Base-by-base conservation (phyloP, 768 basidiomycete species). In the Multifurca ochricompacta region DNA sequence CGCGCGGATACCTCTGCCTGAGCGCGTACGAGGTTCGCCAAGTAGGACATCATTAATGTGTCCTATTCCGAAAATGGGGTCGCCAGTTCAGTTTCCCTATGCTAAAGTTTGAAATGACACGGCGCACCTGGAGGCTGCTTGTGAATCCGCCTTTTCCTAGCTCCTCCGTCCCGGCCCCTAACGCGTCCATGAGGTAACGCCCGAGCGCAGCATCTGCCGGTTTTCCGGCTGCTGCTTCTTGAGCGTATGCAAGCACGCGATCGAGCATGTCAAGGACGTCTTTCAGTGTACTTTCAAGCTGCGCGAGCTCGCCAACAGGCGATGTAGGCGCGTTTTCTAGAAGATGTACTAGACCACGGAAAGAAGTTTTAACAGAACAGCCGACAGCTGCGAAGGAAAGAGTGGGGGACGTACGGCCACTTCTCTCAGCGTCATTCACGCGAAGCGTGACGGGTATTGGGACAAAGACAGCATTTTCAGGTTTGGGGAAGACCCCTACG, bases 391-490 rank as follows among this genome's bases (percentile, higher is more conserved):
- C n/a, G 16, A 47, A 16, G 6, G 44, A 31, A 28, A 46, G 32
- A 3, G 9, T 27, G 53, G 19, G 28, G 48, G 6, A 79, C 90
- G 68, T 69, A 94, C 93, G 73, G 40, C 91, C 90, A 58, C 87
- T 85, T 56, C 85, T 82, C 67, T 98, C 94, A 31, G 84, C 77
- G 41, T 88, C 82, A 61, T 85, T 81, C 70, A 89, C 89, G 62
- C 80, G 81, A 53, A 98, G 75, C 58, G 87, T 81, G 56, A 89
- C 85, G n/a, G 90, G 87, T 48, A 98, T 82, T 32, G 95, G 94
- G 27, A 89, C 77, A 70, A 98, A 98, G 28, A 94, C 89, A 62
- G 89, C 91, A 70, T 96, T 95, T 73, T 97, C 94, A 40, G 91
- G 82, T 72, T 91, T 94, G 32, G 87, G 89, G 67, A 76, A 80